phyloP scores from a whole-genome alignment of 805 yeast species.

The Grigorovia transvaalensis region DNA sequence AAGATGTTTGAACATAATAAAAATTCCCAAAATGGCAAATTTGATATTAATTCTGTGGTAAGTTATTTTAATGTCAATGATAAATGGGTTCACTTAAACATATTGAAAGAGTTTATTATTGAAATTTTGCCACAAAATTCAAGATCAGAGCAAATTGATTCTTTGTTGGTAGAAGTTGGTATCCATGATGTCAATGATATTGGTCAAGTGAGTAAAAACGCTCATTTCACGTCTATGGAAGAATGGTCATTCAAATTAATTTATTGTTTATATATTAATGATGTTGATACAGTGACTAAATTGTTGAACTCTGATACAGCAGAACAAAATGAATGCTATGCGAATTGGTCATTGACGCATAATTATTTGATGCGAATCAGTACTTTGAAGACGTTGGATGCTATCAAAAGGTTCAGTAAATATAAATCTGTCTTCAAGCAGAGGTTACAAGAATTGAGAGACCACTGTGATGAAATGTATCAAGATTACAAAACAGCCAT shows the following conservation, averaged over 20 bases:
- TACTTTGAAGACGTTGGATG: slow-evolving; percentile 23
- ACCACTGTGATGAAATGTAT: slow-evolving; percentile 14
- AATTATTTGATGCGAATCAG: slow-evolving; percentile 14
- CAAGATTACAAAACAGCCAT: background rate
- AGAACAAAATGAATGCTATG: background rate
- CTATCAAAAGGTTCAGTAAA: slow-evolving; percentile 17
- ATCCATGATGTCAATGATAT: background rate
- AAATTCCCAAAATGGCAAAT: background rate
- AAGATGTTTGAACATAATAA: background rate
- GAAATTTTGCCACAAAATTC: slow-evolving; percentile 11
- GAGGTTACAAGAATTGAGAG: slow-evolving; percentile 13
- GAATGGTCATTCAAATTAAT: slow-evolving; percentile 16
- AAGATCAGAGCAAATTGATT: slow-evolving; percentile 6
- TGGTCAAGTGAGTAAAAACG: background rate
- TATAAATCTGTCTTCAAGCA: slow-evolving; percentile 12
- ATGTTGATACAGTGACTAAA: slow-evolving; percentile 1
- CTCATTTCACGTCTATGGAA: slow-evolving; percentile 8
- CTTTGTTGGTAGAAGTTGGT: background rate
- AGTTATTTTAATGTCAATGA: slow-evolving; percentile 10
- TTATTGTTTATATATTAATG: slow-evolving; percentile 15
- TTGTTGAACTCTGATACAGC: background rate
- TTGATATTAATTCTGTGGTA: background rate
- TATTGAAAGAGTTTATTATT: slow-evolving; percentile 16
- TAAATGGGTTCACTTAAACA: slow-evolving; percentile 7
- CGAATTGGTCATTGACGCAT: slow-evolving; percentile 18